Base-by-base conservation (phyloP, 805 yeast genomes). In the Ogataea siamensis region DNA sequence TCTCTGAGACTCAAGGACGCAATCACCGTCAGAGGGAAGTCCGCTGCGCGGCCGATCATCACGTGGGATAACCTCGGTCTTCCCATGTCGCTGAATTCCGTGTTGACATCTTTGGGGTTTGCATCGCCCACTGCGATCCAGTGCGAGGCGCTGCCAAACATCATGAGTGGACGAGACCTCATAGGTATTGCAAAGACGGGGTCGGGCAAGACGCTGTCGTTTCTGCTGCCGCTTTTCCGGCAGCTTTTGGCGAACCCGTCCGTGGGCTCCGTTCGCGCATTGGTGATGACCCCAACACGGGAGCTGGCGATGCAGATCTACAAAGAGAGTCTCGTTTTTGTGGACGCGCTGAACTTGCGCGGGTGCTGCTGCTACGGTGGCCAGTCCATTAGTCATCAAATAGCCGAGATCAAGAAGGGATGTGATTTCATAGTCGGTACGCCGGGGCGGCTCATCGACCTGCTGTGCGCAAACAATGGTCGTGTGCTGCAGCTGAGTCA, bases 131-230 rank as follows among this genome's bases (percentile, higher is more conserved):
- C 97, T 0, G 76, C 96, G 0, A 87, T 93, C 38, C 99, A 93
- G 59, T 71, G 88, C 0, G 96, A 88, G 53, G 88, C 96, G 0
- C 69, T 89, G 15, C 98, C 99, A 0, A 83, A 88, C 0, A 78
- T 88, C 14, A 85, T 91, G 94, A 69, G 81, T 2, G 98, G 98
- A 1, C 63, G 83, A 32, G 98, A 93, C 63, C 76, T 91, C 6
- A 83, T 93, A 32, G 97, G 96, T 5, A 83, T 93, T 14, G 98
- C 99, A 0, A 87, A 88, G 47, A 93, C 99, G 0, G 99, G 99
- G 0, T 86, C 96, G 0, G 99, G 99, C 3, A 93, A 93, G 57
- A 93, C 99, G 0, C 70, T 91, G 50, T 84, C 96, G 1, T 93
- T 86, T 62, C 66, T 88, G 7, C 57, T 93, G 5, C 97, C 99